A percentile compares a stretch with the other conserved stretches of the same genome.
These are phyloP conservation scores for Acorus gramineus DNA, from an alignment of 106 monocot species.

Conservation along the genomic window DNA sequence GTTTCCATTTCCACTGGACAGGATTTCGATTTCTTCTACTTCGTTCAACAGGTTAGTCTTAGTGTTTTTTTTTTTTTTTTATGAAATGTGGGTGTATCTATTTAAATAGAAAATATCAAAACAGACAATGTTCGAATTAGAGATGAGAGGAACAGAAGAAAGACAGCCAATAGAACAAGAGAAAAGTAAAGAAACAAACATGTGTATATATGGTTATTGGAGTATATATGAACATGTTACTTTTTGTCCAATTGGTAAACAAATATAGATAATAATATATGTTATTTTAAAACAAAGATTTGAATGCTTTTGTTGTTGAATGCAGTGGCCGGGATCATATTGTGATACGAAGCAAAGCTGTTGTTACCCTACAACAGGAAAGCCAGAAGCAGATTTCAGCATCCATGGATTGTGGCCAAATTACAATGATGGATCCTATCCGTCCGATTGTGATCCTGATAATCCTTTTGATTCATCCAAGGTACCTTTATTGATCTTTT, in stretches of 20 bases:
- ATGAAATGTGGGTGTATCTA: too few relatives aligned
- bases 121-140: too few relatives aligned
- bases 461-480: slow-evolving; percentile 1
- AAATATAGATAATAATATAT: too few relatives aligned
- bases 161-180: too few relatives aligned
- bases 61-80: neutral
- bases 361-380: slow-evolving; percentile 23
- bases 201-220: too few relatives aligned
- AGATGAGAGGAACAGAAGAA: too few relatives aligned
- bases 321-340: slow-evolving; percentile 28
- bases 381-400: slow-evolving; percentile 20
- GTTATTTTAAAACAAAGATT: too few relatives aligned
- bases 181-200: too few relatives aligned
- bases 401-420: slow-evolving; percentile 36
- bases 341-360: slow-evolving; percentile 22
- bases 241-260: too few relatives aligned
- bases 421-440: slow-evolving; percentile 10
- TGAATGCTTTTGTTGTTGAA: too few relatives aligned
- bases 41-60: neutral
- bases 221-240: too few relatives aligned
- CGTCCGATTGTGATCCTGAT: slow-evolving; percentile 8
- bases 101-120: too few relatives aligned
- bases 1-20: neutral
- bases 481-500: neutral
- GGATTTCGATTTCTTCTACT: slow-evolving; percentile 1